Evolutionary conservation across 768 basidiomycete genomes (phyloP).

Genomic region (Cystobasidium ongulense): DNA sequence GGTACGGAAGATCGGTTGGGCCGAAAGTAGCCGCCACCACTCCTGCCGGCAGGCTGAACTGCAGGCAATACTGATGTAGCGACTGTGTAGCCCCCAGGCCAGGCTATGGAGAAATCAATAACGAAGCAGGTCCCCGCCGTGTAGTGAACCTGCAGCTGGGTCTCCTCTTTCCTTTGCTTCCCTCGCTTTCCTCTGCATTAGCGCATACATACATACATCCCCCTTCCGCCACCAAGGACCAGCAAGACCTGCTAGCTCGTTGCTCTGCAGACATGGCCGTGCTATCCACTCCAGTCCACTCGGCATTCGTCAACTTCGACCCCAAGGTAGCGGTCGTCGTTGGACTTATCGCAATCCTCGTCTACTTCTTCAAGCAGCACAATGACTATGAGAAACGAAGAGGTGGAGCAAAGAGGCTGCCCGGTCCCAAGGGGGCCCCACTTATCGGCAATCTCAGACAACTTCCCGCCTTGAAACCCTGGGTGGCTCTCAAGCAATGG

Average conservation of each 20-base stretch:
- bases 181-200: background rate
- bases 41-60: background rate
- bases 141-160: background rate
- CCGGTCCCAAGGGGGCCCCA: constrained; percentile 31
- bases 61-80: background rate
- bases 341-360: constrained; percentile 13
- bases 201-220: too few relatives aligned
- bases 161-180: background rate
- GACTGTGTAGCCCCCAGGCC: background rate
- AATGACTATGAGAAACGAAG: constrained; percentile 19
- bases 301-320: constrained; percentile 5
- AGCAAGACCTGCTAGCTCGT: background rate
- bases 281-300: background rate
- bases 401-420: constrained; percentile 9
- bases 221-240: background rate
- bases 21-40: background rate
- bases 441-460: constrained; percentile 37
- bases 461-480: constrained; percentile 37
- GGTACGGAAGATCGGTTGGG: constrained; percentile 2
- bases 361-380: constrained; percentile 30
- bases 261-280: background rate
- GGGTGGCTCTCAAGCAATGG: constrained; percentile 40
- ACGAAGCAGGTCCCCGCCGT: background rate
- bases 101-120: background rate
- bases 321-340: constrained; percentile 15